phyloP scores from a whole-genome alignment of 441 rosid genomes.

The Adansonia madagascariensis region DNA sequence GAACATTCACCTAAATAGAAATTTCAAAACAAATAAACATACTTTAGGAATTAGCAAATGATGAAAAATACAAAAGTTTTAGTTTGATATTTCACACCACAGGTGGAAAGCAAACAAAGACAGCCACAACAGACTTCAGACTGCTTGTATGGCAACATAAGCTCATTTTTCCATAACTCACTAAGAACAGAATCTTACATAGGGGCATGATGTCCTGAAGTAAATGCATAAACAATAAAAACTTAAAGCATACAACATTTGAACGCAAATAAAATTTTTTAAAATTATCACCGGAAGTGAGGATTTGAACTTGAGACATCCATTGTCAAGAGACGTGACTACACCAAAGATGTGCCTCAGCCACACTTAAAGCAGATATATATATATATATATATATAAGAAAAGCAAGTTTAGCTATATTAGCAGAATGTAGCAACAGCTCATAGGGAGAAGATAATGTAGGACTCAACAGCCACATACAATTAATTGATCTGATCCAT shows the following conservation, averaged over 20 bases:
- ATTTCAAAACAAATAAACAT: constrained; percentile 19
- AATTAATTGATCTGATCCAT: background rate
- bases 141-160: background rate
- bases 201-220: background rate
- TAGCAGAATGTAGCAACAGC: background rate
- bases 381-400: too few species aligned
- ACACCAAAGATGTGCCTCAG: background rate
- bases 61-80: background rate
- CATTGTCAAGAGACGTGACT: constrained; percentile 6
- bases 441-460: background rate
- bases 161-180: constrained; percentile 7
- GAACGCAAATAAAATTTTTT: background rate
- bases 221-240: background rate
- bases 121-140: background rate
- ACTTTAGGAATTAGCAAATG: background rate
- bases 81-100: background rate
- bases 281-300: background rate
- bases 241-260: background rate
- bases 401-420: too few species aligned
- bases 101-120: background rate
- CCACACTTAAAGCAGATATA: too few species aligned
- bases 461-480: background rate
- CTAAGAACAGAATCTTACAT: background rate
- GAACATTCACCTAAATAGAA: constrained; percentile 66
- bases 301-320: constrained; percentile 4